Evolutionary conservation across 2,329 filamentous ascomycete species (phyloP).

Genomic region (Iodosphaeria phyllophila): DNA sequence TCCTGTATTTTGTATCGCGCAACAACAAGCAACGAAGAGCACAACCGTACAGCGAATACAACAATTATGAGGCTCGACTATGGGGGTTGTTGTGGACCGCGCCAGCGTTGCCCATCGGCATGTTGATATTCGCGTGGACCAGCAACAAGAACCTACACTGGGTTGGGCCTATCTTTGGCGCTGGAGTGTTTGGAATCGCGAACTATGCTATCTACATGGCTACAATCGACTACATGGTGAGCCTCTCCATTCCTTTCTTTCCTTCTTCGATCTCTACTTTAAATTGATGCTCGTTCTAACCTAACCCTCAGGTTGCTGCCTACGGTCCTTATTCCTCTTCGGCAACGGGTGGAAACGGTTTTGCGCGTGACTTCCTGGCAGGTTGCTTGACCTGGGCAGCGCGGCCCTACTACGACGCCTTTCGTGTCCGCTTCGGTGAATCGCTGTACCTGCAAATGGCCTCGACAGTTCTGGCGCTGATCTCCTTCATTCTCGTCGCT

Average conservation of each 20-base stretch:
- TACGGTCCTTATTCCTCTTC: slow-evolving; percentile 49
- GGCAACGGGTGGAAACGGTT: slow-evolving; percentile 48
- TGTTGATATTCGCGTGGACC: slow-evolving; percentile 45
- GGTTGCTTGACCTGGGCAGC: slow-evolving; percentile 43
- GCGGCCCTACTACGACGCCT: slow-evolving; percentile 31
- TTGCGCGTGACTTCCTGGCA: slow-evolving; percentile 44
- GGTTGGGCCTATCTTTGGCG: slow-evolving; percentile 43
- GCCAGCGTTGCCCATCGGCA: slow-evolving; percentile 37
- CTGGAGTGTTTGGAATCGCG: slow-evolving; percentile 40
- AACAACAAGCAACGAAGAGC: slow-evolving; percentile 20
- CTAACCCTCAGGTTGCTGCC: slow-evolving; percentile 31
- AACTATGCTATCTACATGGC: slow-evolving; percentile 47
- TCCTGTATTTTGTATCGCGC: slow-evolving; percentile 27
- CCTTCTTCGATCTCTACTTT: neutral
- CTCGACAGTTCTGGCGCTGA: slow-evolving; percentile 29
- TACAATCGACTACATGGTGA: slow-evolving; percentile 45
- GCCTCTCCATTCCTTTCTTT: neutral
- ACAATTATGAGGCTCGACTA: slow-evolving; percentile 41
- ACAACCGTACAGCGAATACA: slow-evolving; percentile 26
- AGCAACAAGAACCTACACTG: slow-evolving; percentile 35
- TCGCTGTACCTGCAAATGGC: slow-evolving; percentile 30
- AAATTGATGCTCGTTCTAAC: neutral
- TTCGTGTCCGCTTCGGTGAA: slow-evolving; percentile 17
- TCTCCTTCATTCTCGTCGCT: slow-evolving; percentile 29
- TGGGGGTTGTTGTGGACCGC: slow-evolving; percentile 41